Percentiles rank a stretch among this genome's conserved stretches.
phyloP scores from a whole-genome alignment of 176 grass and related monocot genomes.

The Cocos nucifera region DNA sequence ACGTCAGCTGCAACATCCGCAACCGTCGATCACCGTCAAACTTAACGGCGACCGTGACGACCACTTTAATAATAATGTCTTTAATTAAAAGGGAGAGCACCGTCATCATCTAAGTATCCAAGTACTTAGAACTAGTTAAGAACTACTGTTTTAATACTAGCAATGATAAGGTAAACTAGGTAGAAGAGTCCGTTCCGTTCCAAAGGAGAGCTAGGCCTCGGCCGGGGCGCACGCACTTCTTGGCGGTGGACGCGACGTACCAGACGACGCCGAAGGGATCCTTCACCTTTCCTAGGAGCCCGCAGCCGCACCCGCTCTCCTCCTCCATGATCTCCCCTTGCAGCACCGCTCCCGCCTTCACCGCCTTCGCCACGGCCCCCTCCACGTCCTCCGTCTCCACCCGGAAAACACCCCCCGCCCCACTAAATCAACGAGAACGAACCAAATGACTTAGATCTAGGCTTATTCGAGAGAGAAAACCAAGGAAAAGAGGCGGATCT shows the following conservation, averaged over 20 bases:
- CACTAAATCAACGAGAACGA: neutral
- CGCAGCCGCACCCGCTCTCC: conserved; percentile 1
- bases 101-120: too few relatives aligned
- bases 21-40: too few relatives aligned
- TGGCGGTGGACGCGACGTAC: conserved; percentile 16
- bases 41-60: too few relatives aligned
- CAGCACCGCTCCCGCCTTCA: conserved; percentile 27
- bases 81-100: too few relatives aligned
- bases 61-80: too few relatives aligned
- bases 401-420: conserved; percentile 19
- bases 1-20: too few relatives aligned
- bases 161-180: too few relatives aligned
- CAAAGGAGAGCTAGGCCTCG: too few relatives aligned
- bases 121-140: too few relatives aligned
- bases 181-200: too few relatives aligned
- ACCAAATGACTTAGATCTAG: neutral
- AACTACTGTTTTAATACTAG: too few relatives aligned
- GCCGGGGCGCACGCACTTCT: too few relatives aligned
- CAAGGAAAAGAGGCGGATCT: neutral
- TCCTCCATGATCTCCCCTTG: conserved; percentile 28
- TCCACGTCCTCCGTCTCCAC: conserved; percentile 32
- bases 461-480: neutral
- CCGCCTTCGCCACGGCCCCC: conserved; percentile 23
- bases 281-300: conserved; percentile 20
- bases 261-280: conserved; percentile 50